Evolutionary conservation across 164 flowering plant genomes (phyloP), one percentile per base, ranked within the genome.

Genomic region (Stephania japonica): DNA sequence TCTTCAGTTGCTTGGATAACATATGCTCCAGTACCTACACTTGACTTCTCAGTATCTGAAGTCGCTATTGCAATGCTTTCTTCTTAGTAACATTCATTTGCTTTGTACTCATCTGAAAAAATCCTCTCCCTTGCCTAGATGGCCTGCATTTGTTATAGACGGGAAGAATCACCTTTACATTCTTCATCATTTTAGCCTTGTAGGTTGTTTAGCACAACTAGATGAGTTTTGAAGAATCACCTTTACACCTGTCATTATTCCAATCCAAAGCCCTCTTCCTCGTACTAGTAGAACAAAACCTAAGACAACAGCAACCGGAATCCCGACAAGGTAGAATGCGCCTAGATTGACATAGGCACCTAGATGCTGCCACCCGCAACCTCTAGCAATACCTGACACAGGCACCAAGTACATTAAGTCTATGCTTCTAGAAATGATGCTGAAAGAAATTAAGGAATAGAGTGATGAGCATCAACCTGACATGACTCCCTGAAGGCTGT

Each of bases 201-300:
- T 56, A 56, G n/a, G 62, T 59, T 16, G 12, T 47, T 47, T 47
- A 16, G 16, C n/a, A 47, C 13, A 7, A 47, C 12, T n/a, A 59
- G n/a, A 59, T 59, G 64, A 21, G 8, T 24, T 59, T 59, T 12
- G 67, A 64, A 64, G 67, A 25, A 77, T 50, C 27, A 89, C 73
- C 24, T n/a, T n/a, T n/a, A n/a, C n/a, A n/a, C 97, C 97, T 49
- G 72, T 59, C 50, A 78, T 75, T 42, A 90, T 80, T 19, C 98
- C 98, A 49, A 88, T 81, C 98, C 97, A 93, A 0, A 91, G 88
- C 3, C 98, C 98, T 71, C 49, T 86, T 68, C 90, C 97, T 78
- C 87, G 71, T 13, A 86, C 53, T 19, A 81, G 69, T 0, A 78
- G 25, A 82, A 76, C 74, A 74, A 93, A 90, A 16, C 81, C 87